Evolutionary conservation across 2,329 filamentous ascomycete species (phyloP).

Genomic region (Colletotrichum melonis): DNA sequence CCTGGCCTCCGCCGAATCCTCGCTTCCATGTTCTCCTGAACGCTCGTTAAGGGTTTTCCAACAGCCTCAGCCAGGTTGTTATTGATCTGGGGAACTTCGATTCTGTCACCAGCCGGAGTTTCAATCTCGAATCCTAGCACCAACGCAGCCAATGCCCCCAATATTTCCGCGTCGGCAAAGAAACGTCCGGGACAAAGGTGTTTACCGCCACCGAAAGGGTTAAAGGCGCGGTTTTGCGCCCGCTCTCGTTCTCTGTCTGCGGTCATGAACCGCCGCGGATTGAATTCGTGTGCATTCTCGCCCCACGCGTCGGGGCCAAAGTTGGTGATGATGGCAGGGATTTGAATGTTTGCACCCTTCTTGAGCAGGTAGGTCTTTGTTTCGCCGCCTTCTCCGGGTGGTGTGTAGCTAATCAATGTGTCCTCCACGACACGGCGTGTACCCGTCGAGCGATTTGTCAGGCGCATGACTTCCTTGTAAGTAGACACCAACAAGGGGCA

Average conservation of each 20-base stretch:
- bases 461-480: conserved; percentile 24
- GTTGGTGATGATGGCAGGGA: conserved; percentile 42
- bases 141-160: conserved; percentile 39
- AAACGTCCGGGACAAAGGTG: conserved; percentile 48
- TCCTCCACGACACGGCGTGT: conserved; percentile 21
- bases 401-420: conserved; percentile 14
- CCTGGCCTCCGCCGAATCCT: conserved; percentile 14
- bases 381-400: background rate
- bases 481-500: conserved; percentile 15
- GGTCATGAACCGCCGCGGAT: conserved; percentile 41
- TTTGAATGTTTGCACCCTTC: conserved; percentile 36
- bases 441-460: conserved; percentile 17
- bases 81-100: conserved; percentile 12
- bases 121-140: conserved; percentile 41
- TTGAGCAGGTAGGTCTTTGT: conserved; percentile 9
- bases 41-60: conserved; percentile 9
- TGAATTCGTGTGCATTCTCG: conserved; percentile 37
- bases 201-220: conserved; percentile 48
- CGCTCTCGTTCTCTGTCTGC: conserved; percentile 38
- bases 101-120: conserved; percentile 9
- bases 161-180: conserved; percentile 46
- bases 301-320: conserved; percentile 41
- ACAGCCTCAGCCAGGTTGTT: conserved; percentile 22
- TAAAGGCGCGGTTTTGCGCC: conserved; percentile 38
- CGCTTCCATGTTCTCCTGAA: conserved; percentile 9